Evolutionary conservation across 192 early-diverging fungal genomes (phyloP).

Genomic region (Coemansia sp.): DNA sequence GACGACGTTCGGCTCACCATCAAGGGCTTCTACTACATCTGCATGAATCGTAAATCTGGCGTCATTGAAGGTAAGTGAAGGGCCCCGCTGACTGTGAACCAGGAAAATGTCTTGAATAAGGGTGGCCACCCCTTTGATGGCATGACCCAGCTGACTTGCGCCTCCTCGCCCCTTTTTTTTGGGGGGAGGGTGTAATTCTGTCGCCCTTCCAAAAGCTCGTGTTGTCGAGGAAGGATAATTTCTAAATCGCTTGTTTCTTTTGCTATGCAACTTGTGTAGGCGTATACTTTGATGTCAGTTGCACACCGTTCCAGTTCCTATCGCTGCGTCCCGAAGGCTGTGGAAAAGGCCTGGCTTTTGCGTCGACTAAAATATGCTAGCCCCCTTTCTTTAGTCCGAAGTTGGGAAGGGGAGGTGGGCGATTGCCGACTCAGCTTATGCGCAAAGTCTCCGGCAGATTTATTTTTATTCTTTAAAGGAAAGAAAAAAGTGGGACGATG

Average conservation of each 20-base stretch:
- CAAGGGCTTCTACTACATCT: slow-evolving; percentile 70
- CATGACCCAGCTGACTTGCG: not conserved
- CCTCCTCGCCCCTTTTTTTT: not conserved
- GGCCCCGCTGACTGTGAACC: not conserved
- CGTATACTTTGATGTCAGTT: slow-evolving; percentile 44
- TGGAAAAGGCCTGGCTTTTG: slow-evolving; percentile 31
- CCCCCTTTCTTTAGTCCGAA: not conserved
- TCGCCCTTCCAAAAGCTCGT: not conserved
- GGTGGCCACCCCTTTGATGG: not conserved
- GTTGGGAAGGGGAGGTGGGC: not conserved
- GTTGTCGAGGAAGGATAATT: not conserved
- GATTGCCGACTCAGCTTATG: not conserved
- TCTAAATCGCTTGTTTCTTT: slow-evolving; percentile 5
- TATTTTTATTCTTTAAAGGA: not conserved
- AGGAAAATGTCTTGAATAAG: slow-evolving; percentile 3
- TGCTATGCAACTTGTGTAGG: slow-evolving; percentile 24
- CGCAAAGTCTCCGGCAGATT: slow-evolving; percentile 10
- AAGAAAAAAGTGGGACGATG: not conserved
- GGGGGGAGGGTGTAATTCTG: not conserved
- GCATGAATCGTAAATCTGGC: slow-evolving; percentile 63
- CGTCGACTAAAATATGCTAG: slow-evolving; percentile 34
- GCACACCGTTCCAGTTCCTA: slow-evolving; percentile 45
- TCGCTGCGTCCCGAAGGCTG: slow-evolving; percentile 26
- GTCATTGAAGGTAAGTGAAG: slow-evolving; percentile 58
- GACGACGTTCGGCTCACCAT: slow-evolving; percentile 64